These are phyloP conservation scores for Lecanoromycetidae sp. DNA, from an alignment of 2,329 filamentous ascomycete species.

Conservation along the genomic window DNA sequence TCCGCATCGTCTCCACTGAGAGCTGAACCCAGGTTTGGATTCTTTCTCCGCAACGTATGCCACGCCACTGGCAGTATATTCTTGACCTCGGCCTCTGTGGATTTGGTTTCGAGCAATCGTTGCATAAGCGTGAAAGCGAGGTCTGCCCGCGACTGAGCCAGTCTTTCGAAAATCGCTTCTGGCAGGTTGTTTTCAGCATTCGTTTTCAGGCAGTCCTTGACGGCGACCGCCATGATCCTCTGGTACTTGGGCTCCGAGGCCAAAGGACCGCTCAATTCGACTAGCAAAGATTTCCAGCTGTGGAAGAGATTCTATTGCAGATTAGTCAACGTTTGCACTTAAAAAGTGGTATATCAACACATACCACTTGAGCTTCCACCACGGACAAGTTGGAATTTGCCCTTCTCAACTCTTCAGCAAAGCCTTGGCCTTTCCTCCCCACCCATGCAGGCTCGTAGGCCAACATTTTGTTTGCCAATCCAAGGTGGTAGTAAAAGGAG, in stretches of 20 bases:
- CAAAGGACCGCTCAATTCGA: conserved; percentile 64
- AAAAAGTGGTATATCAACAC: not conserved
- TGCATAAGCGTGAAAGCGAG: conserved; percentile 74
- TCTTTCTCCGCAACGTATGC: conserved; percentile 45
- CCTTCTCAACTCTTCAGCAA: conserved; percentile 66
- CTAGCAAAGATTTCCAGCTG: conserved; percentile 76
- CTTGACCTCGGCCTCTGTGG: conserved; percentile 40
- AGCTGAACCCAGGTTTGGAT: conserved; percentile 47
- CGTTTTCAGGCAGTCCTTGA: conserved; percentile 63
- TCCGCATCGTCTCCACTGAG: conserved; percentile 45
- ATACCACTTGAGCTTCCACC: conserved; percentile 69
- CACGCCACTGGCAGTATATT: conserved; percentile 46
- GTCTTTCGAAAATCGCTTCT: conserved; percentile 67
- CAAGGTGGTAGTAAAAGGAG: conserved; percentile 74
- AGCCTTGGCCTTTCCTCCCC: conserved; percentile 55
- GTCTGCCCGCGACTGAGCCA: conserved; percentile 65
- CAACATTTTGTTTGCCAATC: conserved; percentile 63
- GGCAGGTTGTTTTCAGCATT: conserved; percentile 63
- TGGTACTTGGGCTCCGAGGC: conserved; percentile 45
- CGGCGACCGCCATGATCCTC: conserved; percentile 60
- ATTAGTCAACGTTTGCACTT: not conserved
- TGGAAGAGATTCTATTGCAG: conserved; percentile 51
- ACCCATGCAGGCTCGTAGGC: conserved; percentile 67
- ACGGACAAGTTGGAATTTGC: conserved; percentile 86
- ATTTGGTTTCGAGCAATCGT: conserved; percentile 51